Evolutionary conservation across 2,329 filamentous ascomycete species (phyloP).

Genomic region (Fusarium abutilonis): DNA sequence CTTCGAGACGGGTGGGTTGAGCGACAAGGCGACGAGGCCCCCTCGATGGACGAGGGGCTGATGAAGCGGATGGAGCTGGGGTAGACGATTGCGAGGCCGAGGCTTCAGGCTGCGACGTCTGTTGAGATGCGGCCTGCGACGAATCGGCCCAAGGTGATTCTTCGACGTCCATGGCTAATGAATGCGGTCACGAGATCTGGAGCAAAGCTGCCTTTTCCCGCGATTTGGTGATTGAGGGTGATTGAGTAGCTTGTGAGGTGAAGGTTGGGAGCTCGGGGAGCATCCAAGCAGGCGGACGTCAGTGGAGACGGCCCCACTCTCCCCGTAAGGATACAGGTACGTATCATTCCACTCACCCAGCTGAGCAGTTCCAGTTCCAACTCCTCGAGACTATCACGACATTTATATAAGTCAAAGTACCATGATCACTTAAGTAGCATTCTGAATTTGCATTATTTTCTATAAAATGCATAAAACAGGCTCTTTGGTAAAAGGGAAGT

Average conservation of each 20-base stretch:
- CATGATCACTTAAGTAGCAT: too few species aligned
- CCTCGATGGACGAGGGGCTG: constrained; percentile 56
- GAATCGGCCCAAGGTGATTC: constrained; percentile 66
- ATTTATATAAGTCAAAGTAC: too few species aligned
- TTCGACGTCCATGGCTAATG: constrained; percentile 59
- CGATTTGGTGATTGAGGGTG: constrained; percentile 14
- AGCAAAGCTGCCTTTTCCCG: constrained; percentile 15
- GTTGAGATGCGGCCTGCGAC: constrained; percentile 48
- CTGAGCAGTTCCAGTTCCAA: too few species aligned
- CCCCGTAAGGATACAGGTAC: constrained; percentile 29
- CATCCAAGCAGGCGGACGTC: constrained; percentile 34
- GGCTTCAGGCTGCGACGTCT: constrained; percentile 42
- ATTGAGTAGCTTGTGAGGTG: constrained; percentile 27
- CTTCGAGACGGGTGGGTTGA: constrained; percentile 81
- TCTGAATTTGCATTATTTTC: too few species aligned
- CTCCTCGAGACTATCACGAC: too few species aligned
- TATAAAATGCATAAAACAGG: too few species aligned
- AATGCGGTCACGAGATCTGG: constrained; percentile 10
- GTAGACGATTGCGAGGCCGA: constrained; percentile 46
- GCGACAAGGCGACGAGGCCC: constrained; percentile 73
- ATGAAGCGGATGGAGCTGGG: constrained; percentile 43
- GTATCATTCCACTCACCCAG: neutral
- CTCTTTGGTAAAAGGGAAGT: too few species aligned
- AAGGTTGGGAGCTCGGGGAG: constrained; percentile 41
- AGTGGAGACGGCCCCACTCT: constrained; percentile 40